These are phyloP conservation scores for Coemansia sp. DNA, from an alignment of 192 early-diverging fungal genomes.

Conservation along the genomic window DNA sequence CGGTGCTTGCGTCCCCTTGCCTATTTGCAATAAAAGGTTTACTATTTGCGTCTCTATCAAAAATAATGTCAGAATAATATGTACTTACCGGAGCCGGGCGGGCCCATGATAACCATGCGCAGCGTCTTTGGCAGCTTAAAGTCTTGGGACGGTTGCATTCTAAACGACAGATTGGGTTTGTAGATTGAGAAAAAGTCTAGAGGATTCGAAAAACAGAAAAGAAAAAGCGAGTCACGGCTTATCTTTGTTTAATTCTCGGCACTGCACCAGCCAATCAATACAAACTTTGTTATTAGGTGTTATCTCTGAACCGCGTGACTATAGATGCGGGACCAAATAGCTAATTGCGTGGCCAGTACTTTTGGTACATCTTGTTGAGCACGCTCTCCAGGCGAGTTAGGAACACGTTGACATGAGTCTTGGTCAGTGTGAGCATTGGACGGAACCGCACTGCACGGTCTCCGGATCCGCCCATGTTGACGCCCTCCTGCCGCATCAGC, in stretches of 20 bases:
- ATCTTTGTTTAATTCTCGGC: neutral
- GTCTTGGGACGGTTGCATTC: conserved; percentile 29
- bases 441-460: conserved; percentile 61
- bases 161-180: conserved; percentile 4
- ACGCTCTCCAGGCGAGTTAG: conserved; percentile 61
- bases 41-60: neutral
- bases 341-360: conserved; percentile 38
- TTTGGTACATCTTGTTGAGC: conserved; percentile 54
- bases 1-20: conserved; percentile 96
- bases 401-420: conserved; percentile 67
- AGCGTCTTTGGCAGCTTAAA: conserved; percentile 52
- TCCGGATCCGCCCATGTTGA: conserved; percentile 72
- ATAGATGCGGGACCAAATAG: neutral
- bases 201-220: neutral
- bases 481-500: conserved; percentile 60
- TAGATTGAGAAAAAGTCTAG: conserved; percentile 8
- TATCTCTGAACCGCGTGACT: too few relatives aligned
- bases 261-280: too few relatives aligned
- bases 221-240: neutral
- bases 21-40: conserved; percentile 13
- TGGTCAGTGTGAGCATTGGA: conserved; percentile 73
- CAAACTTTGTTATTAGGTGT: too few relatives aligned
- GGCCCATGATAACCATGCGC: conserved; percentile 88
- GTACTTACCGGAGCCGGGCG: conserved; percentile 80
- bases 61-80: too few relatives aligned